Evolutionary conservation across 495 filamentous ascomycete genomes (phyloP), one percentile per base, ranked within the genome.

Genomic region (Aspergillus funiculosus): DNA sequence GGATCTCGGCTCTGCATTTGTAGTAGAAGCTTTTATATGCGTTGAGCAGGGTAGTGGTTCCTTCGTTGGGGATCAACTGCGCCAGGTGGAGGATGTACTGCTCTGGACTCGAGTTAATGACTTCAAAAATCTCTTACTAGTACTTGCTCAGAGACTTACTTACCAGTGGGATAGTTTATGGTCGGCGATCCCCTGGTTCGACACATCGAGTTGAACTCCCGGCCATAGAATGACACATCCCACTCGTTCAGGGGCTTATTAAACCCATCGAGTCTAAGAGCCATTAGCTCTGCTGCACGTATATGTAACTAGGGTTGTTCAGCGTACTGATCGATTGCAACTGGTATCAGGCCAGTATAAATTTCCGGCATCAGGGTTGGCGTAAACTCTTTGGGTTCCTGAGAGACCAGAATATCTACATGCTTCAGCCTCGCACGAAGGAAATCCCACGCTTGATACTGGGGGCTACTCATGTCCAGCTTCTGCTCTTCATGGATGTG

Each of bases 191-290:
- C 38, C 31, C 14, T 19, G 13, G 48, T 59, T 24, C 50, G 68
- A 59, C 80, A 84, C 46, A 77, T 63, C 6, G 64, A 58, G 36
- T 82, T 81, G 51, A 86, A 79, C 20, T 75, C 64, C 45, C 81
- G 73, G 28, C 81, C 71, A 44, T 88, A 88, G 58, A 83, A 86
- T 5, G 71, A 67, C 5, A 66, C 67, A 50, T 85, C 78, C 77
- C 79, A 85, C 3, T 72, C 67, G 43, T 68, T 72, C 37, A 88
- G 60, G 11, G 62, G 43, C 58, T 88, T 88, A 60, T 87, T 87
- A 41, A 87, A 61, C 10, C 84, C 84, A 57, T 88, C 84, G 5
- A 87, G 74, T 79, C 73, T 50, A 24, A 3, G 0, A 26, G 14
- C 11, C 9, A 19, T 37, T 13, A 28, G 20, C 31, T 26, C n/a